Conservation (phyloP, 805 yeast species). For the Zygosaccharomyces gambellarensis region DNA sequence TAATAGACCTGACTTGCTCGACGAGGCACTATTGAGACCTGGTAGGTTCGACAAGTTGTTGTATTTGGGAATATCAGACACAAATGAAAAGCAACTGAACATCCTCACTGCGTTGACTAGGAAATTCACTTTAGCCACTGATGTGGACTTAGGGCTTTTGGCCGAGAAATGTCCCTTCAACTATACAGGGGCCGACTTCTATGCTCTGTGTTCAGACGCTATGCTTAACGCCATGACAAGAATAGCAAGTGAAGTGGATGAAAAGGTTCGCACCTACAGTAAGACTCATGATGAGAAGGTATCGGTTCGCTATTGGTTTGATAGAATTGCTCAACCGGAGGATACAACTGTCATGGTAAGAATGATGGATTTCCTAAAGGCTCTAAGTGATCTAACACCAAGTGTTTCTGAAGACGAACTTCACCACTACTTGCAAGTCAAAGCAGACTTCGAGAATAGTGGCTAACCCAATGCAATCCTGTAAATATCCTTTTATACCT, state of each 20-base stretch:
- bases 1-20: conserved; percentile 89
- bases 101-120: conserved; percentile 85
- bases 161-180: conserved; percentile 77
- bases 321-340: conserved; percentile 59
- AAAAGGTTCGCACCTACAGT: conserved; percentile 53
- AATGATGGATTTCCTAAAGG: conserved; percentile 71
- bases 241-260: conserved; percentile 71
- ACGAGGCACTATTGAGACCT: conserved; percentile 89
- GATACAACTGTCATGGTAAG: conserved; percentile 68
- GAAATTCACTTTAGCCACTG: conserved; percentile 59
- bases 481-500: neutral
- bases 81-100: conserved; percentile 80
- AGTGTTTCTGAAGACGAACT: conserved; percentile 86
- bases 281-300: conserved; percentile 40
- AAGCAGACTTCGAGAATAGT: conserved; percentile 62
- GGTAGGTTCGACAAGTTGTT: conserved; percentile 95
- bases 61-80: conserved; percentile 88
- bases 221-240: conserved; percentile 96
- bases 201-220: conserved; percentile 92
- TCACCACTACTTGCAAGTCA: conserved; percentile 71
- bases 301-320: conserved; percentile 86
- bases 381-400: conserved; percentile 67
- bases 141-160: conserved; percentile 53
- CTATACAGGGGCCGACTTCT: conserved; percentile 97
- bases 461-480: neutral